Percentiles rank a stretch among this genome's conserved stretches.
Conservation (phyloP, 148 eudicot species). For the Cornus controversa region DNA sequence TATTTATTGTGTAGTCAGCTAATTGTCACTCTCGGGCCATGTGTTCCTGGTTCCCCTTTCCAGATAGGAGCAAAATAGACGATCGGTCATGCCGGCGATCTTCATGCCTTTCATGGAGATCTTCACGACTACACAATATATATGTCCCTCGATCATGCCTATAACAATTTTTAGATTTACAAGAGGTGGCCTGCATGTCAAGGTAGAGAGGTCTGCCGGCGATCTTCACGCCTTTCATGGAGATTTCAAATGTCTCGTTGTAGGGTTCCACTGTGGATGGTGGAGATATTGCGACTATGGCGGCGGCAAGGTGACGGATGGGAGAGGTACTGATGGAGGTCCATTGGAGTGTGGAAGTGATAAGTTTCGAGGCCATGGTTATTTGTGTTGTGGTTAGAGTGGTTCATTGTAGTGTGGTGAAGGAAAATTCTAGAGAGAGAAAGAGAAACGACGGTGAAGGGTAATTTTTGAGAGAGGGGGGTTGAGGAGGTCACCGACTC, state of each 20-base stretch:
- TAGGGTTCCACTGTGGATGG: constrained; percentile 16
- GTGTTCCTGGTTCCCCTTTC: too few species aligned
- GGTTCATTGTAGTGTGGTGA: neutral
- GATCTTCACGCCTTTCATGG: constrained; percentile 72
- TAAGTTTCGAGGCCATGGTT: constrained; percentile 14
- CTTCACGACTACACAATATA: too few species aligned
- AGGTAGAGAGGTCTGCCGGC: constrained; percentile 91
- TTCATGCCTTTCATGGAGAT: too few species aligned
- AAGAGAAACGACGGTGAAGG: too few species aligned
- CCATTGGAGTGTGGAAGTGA: constrained; percentile 20
- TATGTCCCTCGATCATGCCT: constrained; percentile 87
- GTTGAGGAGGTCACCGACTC: too few species aligned
- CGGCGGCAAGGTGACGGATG: constrained; percentile 29
- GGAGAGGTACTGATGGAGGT: neutral
- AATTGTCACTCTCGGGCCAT: too few species aligned
- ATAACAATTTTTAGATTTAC: constrained; percentile 85
- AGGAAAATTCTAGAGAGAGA: neutral
- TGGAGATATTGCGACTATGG: constrained; percentile 8
- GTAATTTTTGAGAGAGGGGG: neutral
- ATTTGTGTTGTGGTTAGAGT: neutral
- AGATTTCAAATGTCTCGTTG: constrained; percentile 18
- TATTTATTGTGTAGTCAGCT: too few species aligned
- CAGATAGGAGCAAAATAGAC: too few species aligned
- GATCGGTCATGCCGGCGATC: too few species aligned
- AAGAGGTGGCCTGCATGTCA: constrained; percentile 93